Base-by-base conservation (phyloP, 768 basidiomycete genomes). In the Hygrophorus russula region DNA sequence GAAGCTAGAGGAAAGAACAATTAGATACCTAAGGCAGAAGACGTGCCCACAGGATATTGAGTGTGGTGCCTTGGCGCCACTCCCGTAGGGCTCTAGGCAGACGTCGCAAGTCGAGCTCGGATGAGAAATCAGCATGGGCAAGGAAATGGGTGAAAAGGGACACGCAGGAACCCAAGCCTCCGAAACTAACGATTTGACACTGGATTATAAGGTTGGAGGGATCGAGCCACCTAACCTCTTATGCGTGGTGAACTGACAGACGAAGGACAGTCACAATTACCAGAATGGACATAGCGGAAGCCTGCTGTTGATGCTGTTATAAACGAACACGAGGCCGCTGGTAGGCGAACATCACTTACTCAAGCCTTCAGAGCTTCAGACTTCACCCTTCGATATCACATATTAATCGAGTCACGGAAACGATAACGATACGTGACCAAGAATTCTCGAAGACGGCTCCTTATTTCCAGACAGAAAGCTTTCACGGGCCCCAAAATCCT, bases 11-110 rank as follows among this genome's bases (percentile, higher is more conserved):
- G 9, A 38, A 20, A 20, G 9, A 19, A 65, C 69, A 44, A 7
- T 24, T 24, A 24, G 24, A 24, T 43, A 67, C 65, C 56, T 59
- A 48, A 62, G 60, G 52, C 80, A 86, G 60, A 83, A 83, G 44
- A 78, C 73, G 56, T 86, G 82, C 13, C 84, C 84, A 48, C 84
- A 87, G 38, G 67, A 47, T 52, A 85, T 80, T 39, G 75, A 70
- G 53, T 78, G 74, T 40, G 82, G 82, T 6, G 70, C 66, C 55
- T 74, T 78, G 36, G 50, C 51, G 39, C 72, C 73, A 42, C 57
- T 57, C 39, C 66, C 67, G 56, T 80, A 85, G 27, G 62, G 59
- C 51, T 86, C 82, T 51, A 80, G 68, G 62, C 84, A 87, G 54
- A 86, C 72, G 62, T 86, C 83, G 70, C 83, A 87, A 39, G 67